phyloP scores from a whole-genome alignment of 139 green algal species.

The Coelastrella sp. region DNA sequence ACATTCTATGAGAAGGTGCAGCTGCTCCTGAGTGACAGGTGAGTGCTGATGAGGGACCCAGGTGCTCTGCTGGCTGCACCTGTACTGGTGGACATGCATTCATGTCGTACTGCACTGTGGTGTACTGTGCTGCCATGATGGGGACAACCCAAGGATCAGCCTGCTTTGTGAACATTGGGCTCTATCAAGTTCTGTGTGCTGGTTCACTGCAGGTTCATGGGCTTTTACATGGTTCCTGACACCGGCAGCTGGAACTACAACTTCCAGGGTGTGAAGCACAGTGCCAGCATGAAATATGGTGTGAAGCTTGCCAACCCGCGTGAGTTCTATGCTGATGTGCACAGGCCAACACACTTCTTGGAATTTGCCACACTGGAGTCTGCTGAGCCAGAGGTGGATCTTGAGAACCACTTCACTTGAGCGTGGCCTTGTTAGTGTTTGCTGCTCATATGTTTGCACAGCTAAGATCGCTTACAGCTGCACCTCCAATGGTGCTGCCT shows the following conservation, averaged over 20 bases:
- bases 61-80: neutral
- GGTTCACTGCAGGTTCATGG: constrained; percentile 86
- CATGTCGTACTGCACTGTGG: neutral
- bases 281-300: constrained; percentile 78
- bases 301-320: constrained; percentile 91
- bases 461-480: too few relatives aligned
- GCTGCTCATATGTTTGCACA: too few relatives aligned
- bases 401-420: constrained; percentile 90
- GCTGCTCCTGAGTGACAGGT: constrained; percentile 98
- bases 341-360: constrained; percentile 97
- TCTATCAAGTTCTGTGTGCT: neutral
- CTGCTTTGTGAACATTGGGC: neutral
- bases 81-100: neutral
- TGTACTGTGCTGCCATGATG: neutral
- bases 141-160: too few relatives aligned
- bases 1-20: constrained; percentile 98
- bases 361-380: constrained; percentile 97
- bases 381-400: constrained; percentile 84
- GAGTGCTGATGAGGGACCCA: constrained; percentile 61
- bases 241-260: constrained; percentile 99
- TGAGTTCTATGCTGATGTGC: constrained; percentile 95
- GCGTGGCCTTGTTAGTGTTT: neutral
- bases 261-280: constrained; percentile 93
- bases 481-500: too few relatives aligned
- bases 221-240: constrained; percentile 98